phyloP scores from a whole-genome alignment of 1,139 yeast species.

The Suhomyces bokatorum region DNA sequence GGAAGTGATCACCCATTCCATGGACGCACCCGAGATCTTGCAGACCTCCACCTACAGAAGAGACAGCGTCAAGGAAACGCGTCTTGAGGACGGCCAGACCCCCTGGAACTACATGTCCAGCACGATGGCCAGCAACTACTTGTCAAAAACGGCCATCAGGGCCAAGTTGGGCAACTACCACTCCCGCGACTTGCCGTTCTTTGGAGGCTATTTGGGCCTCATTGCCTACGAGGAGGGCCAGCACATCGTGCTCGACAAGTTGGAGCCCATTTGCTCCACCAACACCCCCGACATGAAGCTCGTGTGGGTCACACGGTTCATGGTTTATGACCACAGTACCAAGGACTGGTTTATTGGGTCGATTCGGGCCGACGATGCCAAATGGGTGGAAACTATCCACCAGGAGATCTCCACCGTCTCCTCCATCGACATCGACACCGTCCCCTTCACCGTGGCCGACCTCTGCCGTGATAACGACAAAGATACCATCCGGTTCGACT shows the following conservation, averaged over 20 bases:
- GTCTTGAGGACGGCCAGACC: constrained; percentile 14
- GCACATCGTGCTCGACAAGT: constrained; percentile 35
- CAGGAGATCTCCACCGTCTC: constrained; percentile 12
- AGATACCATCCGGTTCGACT: constrained; percentile 35
- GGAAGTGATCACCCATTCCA: constrained; percentile 66
- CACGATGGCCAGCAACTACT: constrained; percentile 41
- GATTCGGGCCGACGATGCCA: constrained; percentile 31
- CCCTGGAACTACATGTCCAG: constrained; percentile 54
- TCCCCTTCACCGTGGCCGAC: constrained; percentile 32
- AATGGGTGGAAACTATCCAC: constrained; percentile 36
- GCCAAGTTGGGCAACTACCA: constrained; percentile 11
- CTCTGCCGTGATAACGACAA: constrained; percentile 24
- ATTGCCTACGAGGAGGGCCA: constrained; percentile 85
- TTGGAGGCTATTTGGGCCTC: constrained; percentile 87
- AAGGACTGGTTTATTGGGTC: constrained; percentile 58
- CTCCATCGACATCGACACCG: constrained; percentile 19
- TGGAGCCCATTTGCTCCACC: constrained; percentile 31
- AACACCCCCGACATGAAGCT: constrained; percentile 71
- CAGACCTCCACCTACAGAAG: constrained; percentile 19
- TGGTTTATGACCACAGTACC: constrained; percentile 54
- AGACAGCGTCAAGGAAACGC: constrained; percentile 7
- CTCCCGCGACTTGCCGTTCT: constrained; percentile 57
- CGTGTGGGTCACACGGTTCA: constrained; percentile 66
- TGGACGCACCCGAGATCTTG: constrained; percentile 34
- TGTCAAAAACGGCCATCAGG: constrained; percentile 16